Conservation (phyloP, 495 filamentous ascomycete genomes). For the Articulospora tetracladia region DNA sequence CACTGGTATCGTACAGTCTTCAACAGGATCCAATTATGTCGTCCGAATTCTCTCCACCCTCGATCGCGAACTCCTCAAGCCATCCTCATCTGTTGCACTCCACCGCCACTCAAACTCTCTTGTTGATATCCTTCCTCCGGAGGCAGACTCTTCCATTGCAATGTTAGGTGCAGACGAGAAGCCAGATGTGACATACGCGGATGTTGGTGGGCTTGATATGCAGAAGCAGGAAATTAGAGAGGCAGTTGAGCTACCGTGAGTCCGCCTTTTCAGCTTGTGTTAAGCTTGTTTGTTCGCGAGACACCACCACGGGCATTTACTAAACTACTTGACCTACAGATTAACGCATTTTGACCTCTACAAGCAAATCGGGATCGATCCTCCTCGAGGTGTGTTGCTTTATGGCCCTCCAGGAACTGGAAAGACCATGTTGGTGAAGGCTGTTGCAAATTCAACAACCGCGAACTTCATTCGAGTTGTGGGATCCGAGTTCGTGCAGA, state of each 20-base stretch:
- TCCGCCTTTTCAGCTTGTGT: not conserved
- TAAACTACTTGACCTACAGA: not conserved
- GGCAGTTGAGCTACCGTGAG: slow-evolving; percentile 82
- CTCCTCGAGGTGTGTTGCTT: slow-evolving; percentile 90
- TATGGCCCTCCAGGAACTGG: slow-evolving; percentile 97
- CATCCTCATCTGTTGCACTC: slow-evolving; percentile 93
- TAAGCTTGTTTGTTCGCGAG: too few species aligned
- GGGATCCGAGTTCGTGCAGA: slow-evolving; percentile 97
- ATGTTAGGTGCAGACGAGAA: slow-evolving; percentile 97
- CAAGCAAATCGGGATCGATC: slow-evolving; percentile 82
- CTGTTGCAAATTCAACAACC: slow-evolving; percentile 95
- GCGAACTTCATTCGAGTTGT: slow-evolving; percentile 98
- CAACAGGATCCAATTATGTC: slow-evolving; percentile 97
- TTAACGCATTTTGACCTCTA: slow-evolving; percentile 97
- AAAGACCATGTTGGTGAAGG: slow-evolving; percentile 99
- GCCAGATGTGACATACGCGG: slow-evolving; percentile 96
- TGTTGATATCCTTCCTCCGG: slow-evolving; percentile 95
- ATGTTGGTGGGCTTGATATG: slow-evolving; percentile 98
- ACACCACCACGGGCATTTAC: not conserved
- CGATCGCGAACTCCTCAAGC: slow-evolving; percentile 95
- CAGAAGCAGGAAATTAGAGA: slow-evolving; percentile 99
- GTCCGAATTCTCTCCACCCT: slow-evolving; percentile 97
- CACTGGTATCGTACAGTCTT: slow-evolving; percentile 97
- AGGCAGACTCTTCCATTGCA: slow-evolving; percentile 96
- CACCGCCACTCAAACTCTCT: slow-evolving; percentile 98